Conservation (phyloP, 352 stramenopile species). For the Pythium biforme region DNA sequence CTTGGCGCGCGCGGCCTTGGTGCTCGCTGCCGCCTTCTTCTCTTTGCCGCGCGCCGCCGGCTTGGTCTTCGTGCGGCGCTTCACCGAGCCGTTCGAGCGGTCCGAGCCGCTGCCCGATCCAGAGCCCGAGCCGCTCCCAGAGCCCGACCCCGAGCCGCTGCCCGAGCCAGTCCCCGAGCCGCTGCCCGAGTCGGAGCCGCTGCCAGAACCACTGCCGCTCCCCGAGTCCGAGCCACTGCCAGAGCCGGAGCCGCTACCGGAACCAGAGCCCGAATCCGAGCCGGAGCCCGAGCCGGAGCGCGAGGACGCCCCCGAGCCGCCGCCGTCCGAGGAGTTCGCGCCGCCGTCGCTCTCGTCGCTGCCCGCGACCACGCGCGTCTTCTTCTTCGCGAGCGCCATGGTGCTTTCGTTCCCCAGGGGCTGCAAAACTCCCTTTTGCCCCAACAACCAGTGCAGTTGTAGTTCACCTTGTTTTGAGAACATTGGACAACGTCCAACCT, state of each 20-base stretch:
- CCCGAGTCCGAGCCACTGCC: constrained; percentile 31
- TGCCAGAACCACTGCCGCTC: constrained; percentile 30
- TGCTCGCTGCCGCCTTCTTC: constrained; percentile 41
- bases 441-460: not conserved
- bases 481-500: too few species aligned
- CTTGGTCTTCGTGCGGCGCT: constrained; percentile 30
- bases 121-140: constrained; percentile 18
- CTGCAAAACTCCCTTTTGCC: not conserved
- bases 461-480: constrained; percentile 5
- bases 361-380: constrained; percentile 61
- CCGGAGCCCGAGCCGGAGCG: constrained; percentile 34
- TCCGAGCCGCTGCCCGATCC: constrained; percentile 37
- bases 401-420: not conserved
- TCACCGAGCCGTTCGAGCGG: constrained; percentile 34
- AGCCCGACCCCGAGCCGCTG: constrained; percentile 19
- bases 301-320: constrained; percentile 57
- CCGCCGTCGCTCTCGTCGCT: constrained; percentile 70
- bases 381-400: constrained; percentile 34
- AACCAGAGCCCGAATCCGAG: constrained; percentile 26
- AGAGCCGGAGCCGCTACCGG: constrained; percentile 28
- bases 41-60: constrained; percentile 5
- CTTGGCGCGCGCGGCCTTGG: constrained; percentile 43
- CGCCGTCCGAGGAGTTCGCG: constrained; percentile 52
- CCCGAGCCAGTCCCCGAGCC: constrained; percentile 24
- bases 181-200: constrained; percentile 32